Evolutionary conservation across 495 filamentous ascomycete genomes (phyloP).

Genomic region (Friedmanniomyces endolithicus): DNA sequence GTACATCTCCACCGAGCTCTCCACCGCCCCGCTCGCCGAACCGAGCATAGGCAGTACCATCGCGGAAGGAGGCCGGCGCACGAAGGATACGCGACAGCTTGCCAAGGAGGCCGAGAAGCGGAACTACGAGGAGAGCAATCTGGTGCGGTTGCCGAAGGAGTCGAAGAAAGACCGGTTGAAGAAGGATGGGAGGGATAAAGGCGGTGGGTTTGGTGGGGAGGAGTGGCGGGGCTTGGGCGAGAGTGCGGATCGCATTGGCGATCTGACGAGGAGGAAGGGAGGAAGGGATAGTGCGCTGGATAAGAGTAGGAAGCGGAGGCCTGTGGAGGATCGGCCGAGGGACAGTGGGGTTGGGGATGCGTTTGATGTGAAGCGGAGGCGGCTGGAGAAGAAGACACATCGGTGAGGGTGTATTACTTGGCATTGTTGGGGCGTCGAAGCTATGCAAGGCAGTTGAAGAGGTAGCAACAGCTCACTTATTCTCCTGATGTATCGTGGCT

Average conservation of each 20-base stretch:
- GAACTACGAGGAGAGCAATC: constrained; percentile 63
- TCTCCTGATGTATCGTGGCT: no score
- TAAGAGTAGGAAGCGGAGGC: constrained; percentile 18
- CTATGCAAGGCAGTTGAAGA: no score
- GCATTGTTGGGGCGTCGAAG: not conserved
- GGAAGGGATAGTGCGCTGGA: constrained; percentile 16
- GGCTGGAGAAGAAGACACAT: constrained; percentile 19
- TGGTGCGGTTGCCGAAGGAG: constrained; percentile 69
- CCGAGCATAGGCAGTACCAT: constrained; percentile 48
- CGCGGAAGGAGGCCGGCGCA: constrained; percentile 9
- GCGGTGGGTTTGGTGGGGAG: constrained; percentile 49
- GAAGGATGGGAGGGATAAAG: constrained; percentile 36
- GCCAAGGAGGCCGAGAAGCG: constrained; percentile 33
- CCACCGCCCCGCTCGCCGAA: constrained; percentile 62
- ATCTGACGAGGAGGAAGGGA: constrained; percentile 22
- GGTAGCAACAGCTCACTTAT: no score
- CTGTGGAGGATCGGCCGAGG: constrained; percentile 13
- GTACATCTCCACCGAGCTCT: constrained; percentile 67
- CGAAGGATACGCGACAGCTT: constrained; percentile 9
- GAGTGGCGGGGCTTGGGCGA: constrained; percentile 56
- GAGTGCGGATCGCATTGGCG: constrained; percentile 53
- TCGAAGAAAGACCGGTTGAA: constrained; percentile 65
- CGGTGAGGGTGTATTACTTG: constrained; percentile 7
- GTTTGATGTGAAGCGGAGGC: constrained; percentile 17
- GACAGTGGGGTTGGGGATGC: constrained; percentile 15